phyloP scores from a whole-genome alignment of 768 basidiomycete genomes.

The Leccinellum albellum region DNA sequence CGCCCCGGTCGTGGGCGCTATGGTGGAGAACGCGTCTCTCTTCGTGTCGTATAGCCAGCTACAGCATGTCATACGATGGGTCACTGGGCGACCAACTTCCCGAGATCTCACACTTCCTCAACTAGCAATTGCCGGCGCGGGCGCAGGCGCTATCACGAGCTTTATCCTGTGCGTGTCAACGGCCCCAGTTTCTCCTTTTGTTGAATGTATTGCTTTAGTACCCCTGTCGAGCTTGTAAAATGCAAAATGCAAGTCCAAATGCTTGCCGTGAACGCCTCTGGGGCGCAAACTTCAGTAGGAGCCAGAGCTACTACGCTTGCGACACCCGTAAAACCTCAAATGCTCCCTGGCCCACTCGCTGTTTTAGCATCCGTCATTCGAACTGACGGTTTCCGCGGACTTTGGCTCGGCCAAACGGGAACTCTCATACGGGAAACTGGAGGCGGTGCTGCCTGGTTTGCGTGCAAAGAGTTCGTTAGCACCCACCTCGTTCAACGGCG shows the following conservation, averaged over 20 bases:
- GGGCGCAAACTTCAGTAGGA: constrained; percentile 13
- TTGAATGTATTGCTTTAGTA: constrained; percentile 41
- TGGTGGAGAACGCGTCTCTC: constrained; percentile 85
- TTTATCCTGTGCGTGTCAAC: constrained; percentile 71
- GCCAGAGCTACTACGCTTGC: constrained; percentile 13
- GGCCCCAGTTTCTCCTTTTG: background rate
- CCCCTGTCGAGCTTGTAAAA: constrained; percentile 92
- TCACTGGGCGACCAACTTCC: constrained; percentile 32
- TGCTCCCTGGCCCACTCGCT: constrained; percentile 69
- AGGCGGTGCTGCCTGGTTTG: constrained; percentile 89
- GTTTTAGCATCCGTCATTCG: constrained; percentile 64
- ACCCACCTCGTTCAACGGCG: constrained; percentile 55
- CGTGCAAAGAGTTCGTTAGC: constrained; percentile 77
- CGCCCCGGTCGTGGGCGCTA: constrained; percentile 86
- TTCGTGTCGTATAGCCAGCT: constrained; percentile 84
- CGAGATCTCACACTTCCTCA: constrained; percentile 59
- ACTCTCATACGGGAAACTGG: constrained; percentile 93
- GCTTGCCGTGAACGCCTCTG: constrained; percentile 41
- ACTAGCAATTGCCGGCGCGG: constrained; percentile 74
- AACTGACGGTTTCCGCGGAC: constrained; percentile 68
- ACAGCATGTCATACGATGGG: constrained; percentile 55
- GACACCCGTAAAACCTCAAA: constrained; percentile 8
- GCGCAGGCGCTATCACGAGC: constrained; percentile 84
- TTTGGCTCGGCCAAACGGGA: constrained; percentile 97
- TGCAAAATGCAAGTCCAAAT: constrained; percentile 98